Conservation (phyloP, 164 flowering plant genomes). For the Buxus sempervirens region DNA sequence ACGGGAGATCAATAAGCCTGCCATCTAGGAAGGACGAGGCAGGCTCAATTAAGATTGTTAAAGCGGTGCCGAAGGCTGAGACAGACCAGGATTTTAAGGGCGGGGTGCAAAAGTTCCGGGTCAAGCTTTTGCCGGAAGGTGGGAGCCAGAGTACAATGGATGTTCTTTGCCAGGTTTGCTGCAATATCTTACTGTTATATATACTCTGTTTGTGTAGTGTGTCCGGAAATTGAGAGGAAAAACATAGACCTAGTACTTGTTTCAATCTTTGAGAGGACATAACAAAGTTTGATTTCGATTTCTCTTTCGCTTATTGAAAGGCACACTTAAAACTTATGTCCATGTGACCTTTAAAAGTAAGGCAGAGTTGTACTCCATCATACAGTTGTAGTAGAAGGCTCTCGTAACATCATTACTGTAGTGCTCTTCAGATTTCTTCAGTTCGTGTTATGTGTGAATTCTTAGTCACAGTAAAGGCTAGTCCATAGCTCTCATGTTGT, state of each 20-base stretch:
- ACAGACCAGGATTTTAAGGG: conserved; percentile 64
- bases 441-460: no score
- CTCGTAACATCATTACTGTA: no score
- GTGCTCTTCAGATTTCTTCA: no score
- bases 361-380: no score
- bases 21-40: conserved; percentile 26
- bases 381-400: no score
- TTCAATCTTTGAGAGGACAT: no score
- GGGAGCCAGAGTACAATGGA: conserved; percentile 80
- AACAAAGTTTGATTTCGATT: no score
- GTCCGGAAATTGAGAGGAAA: background rate
- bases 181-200: background rate
- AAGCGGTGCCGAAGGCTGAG: conserved; percentile 85
- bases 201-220: background rate
- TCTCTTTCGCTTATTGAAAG: no score
- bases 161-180: conserved; percentile 92
- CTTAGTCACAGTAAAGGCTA: no score
- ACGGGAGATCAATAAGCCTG: conserved; percentile 60
- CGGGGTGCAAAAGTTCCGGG: conserved; percentile 91
- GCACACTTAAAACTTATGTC: no score
- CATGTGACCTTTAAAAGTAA: no score
- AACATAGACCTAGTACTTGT: background rate
- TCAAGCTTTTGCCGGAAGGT: conserved; percentile 83
- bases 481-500: no score
- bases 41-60: conserved; percentile 56